Evolutionary conservation across 306 rosid species (phyloP), one percentile per base, ranked within the genome.

Genomic region (Adenanthera pavonina): DNA sequence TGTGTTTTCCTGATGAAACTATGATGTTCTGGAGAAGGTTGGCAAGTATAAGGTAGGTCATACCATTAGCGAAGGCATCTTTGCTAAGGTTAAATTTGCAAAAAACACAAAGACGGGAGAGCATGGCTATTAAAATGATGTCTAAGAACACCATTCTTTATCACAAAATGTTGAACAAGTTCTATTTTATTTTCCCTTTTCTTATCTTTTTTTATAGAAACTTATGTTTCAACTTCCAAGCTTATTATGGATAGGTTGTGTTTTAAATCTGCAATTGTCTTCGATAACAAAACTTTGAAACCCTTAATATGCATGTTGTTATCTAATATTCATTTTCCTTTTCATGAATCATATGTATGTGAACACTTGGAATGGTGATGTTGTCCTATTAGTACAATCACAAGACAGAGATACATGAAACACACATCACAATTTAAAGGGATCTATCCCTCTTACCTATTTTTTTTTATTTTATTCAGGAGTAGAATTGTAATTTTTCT

Each of bases 161-260:
- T 78, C 94, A 95, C 85, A 87, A 56, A 84, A 95, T 93, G 98
- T 90, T 76, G 97, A 92, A 40, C 99, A 95, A 98, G 99, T 95
- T 15, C 19, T 11, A 14, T 52, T 54, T 84, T 69, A 33, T 19
- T 20, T 36, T 66, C 53, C 19, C 76, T 69, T 41, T 68, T 68
- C 36, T 68, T 68, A 53, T 69, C 36, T 69, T n/a, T 34, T 61
- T 6, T 5, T 56, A 30, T n/a, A 34, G 49, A 34, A 9, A 12
- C 3, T 60, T 30, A 36, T 71, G 6, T 47, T 56, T 43, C 35
- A 19, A 30, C 53, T 68, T 43, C 53, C 73, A 19, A 11, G 8
- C 36, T 9, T 68, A 43, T 68, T 25, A 0, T 41, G 52, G 35
- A 41, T 17, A n/a, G 41, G 35, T 13, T 17, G 15, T 35, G 49